A percentile compares a stretch with the other conserved stretches of the same genome.
Evolutionary conservation across 1,284 basidiomycete species (phyloP).

Genomic region (Cryptococcus sp.): DNA sequence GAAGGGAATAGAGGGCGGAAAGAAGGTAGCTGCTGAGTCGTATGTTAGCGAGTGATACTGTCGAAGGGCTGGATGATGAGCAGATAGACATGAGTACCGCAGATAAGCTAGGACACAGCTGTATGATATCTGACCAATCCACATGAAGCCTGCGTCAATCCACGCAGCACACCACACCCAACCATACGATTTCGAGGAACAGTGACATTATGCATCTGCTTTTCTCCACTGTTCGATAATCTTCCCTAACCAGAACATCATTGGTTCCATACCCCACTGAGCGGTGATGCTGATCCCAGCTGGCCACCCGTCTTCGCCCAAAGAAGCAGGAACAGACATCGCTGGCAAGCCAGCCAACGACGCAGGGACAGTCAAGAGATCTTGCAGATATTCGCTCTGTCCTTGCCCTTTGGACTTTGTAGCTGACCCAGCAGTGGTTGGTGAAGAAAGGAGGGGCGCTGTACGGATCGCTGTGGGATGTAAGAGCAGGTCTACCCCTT

Average conservation of each 20-base stretch:
- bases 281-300: slow-evolving; percentile 81
- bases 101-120: too few relatives aligned
- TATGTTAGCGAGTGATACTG: too few relatives aligned
- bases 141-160: too few relatives aligned
- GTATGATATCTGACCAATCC: too few relatives aligned
- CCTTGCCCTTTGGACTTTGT: too few relatives aligned
- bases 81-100: too few relatives aligned
- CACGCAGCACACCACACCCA: too few relatives aligned
- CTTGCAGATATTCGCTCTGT: slow-evolving; percentile 73
- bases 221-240: slow-evolving; percentile 34
- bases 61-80: too few relatives aligned
- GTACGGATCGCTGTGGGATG: slow-evolving; percentile 81
- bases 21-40: too few relatives aligned
- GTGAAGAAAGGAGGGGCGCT: slow-evolving; percentile 62
- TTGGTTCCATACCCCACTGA: slow-evolving; percentile 83
- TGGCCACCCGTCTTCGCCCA: slow-evolving; percentile 70
- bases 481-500: slow-evolving; percentile 69
- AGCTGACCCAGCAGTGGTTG: not conserved
- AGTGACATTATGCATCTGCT: too few relatives aligned
- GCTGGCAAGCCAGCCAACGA: slow-evolving; percentile 86
- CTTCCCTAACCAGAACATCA: slow-evolving; percentile 62
- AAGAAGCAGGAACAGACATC: slow-evolving; percentile 67
- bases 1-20: too few relatives aligned
- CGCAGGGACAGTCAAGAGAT: slow-evolving; percentile 88
- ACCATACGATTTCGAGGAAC: too few relatives aligned